Base-by-base conservation (phyloP, 257 asterid species). In the Capsicum chinense region DNA sequence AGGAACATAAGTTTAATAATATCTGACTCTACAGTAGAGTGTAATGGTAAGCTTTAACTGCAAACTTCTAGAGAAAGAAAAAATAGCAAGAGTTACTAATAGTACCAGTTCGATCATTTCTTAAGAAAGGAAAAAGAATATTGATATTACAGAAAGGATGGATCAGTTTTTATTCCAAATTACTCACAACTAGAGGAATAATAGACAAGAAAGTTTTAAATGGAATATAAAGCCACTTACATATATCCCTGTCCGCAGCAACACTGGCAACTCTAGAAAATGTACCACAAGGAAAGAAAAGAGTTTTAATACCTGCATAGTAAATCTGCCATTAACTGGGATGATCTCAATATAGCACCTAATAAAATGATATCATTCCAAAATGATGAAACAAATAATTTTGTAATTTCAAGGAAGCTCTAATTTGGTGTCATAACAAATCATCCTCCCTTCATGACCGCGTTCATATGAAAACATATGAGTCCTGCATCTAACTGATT, bases 231-330 rank as follows among this genome's bases (percentile, higher is more conserved):
- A 85, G 86, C 62, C 81, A 92, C 98, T 93, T 89, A 95, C 98
- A 92, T 80, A 93, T 85, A 84, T 91, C 92, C 89, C 94, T 89
- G 86, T 92, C 86, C 19, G 80, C 87, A 42, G 98, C 93, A 80
- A 86, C 96, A 3, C 97, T 88, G 83, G 98, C 97, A 87, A 95
- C 86, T 87, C 90, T 91, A 50, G 98, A 95, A 84, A 95, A 83
- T 62, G 98, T 90, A 85, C 96, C 95, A 87, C 98, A 95, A 47
- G 98, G 98, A 78, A 89, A 95, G 84, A 92, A 67, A 84, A 83
- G 33, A 79, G 98, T 95, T 83, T 93, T 95, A 58, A 95, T 47
- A 88, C 98, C 98, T 95, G 95, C 90, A 91, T 64, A 83, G 82
- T 7, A 78, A 78, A 78, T 16, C 17, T 8, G 11, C 8, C 9